Evolutionary conservation across 441 rosid genomes (phyloP), one percentile per base, ranked within the genome.

Genomic region (Croton setiger): DNA sequence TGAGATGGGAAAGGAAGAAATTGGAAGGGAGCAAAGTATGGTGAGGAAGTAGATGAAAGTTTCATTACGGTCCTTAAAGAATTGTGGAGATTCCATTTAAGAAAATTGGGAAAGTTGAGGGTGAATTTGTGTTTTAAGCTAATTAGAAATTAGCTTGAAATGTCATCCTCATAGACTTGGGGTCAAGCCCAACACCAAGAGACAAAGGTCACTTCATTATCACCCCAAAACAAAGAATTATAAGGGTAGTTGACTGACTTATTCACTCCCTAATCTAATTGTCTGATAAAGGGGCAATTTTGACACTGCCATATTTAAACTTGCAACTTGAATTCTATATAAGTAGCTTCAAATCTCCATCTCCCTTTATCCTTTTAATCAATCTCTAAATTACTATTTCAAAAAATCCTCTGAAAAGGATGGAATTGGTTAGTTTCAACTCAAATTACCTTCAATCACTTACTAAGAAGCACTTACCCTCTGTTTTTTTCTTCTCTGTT

Each of bases 401-500:
- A n/a, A 56, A 37, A 35, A 11, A 9, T 5, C 27, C 13, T 31
- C 54, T 51, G 52, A 54, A 52, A 6, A 27, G 9, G 12, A 75
- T 71, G 72, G 72, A 41, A 43, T 10, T 71, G 41, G 15, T 31
- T 15, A 69, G 27, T 10, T 27, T 52, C 10, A 23, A 10, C n/a
- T n/a, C 44, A 63, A 51, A 68, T 33, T n/a, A n/a, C n/a, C n/a
- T n/a, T n/a, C n/a, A n/a, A n/a, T n/a, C n/a, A n/a, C n/a, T n/a
- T n/a, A n/a, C n/a, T 44, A 27, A n/a, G 45, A 41, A 36, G 20
- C 12, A 44, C 12, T 31, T 39, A n/a, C 5, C 21, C 49, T 68
- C 82, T 0, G 69, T 79, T 41, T 78, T 88, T 4, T 48, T 85
- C 69, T 72, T 80, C 57, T 83, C 82, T 9, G 48, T 83, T 21